phyloP scores from a whole-genome alignment of 208 protist species.

The Trypanosoma boissoni region DNA sequence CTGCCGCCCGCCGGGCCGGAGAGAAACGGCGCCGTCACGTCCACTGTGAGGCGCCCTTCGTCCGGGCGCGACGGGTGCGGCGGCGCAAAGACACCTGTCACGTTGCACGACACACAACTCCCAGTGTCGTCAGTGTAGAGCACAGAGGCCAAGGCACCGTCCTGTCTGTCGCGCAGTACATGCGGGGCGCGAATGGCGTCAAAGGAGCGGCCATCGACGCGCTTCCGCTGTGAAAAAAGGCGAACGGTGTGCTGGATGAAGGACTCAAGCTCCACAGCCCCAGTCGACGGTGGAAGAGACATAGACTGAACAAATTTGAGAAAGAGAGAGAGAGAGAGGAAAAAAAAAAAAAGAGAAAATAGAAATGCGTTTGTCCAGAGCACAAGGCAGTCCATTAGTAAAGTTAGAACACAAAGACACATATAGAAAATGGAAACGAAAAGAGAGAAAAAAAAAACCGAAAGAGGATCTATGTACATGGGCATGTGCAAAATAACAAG shows the following conservation, averaged over 20 bases:
- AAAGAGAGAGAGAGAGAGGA: slow-evolving; percentile 3
- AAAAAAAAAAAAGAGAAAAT: slow-evolving; percentile 8
- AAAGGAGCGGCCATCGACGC: slow-evolving; percentile 57
- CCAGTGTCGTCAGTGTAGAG: slow-evolving; percentile 76
- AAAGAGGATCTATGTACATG: not conserved
- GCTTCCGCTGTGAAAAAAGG: slow-evolving; percentile 37
- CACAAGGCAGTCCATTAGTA: not conserved
- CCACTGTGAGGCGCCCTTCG: slow-evolving; percentile 67
- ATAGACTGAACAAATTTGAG: slow-evolving; percentile 39
- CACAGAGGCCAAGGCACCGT: slow-evolving; percentile 51
- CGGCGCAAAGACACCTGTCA: slow-evolving; percentile 74
- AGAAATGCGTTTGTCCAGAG: no score
- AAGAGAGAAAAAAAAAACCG: slow-evolving; percentile 1
- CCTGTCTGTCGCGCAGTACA: slow-evolving; percentile 44
- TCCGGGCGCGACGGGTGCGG: slow-evolving; percentile 42
- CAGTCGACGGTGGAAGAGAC: slow-evolving; percentile 77
- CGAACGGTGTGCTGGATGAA: slow-evolving; percentile 52
- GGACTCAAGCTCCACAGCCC: slow-evolving; percentile 63
- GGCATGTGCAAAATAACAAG: not conserved
- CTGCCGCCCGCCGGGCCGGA: slow-evolving; percentile 18
- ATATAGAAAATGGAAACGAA: slow-evolving; percentile 6
- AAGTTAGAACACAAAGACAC: not conserved
- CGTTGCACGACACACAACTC: slow-evolving; percentile 50
- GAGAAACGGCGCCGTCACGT: slow-evolving; percentile 66
- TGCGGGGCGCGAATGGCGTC: slow-evolving; percentile 37